phyloP scores from a whole-genome alignment of 176 grass and related monocot genomes.

The Puccinellia tenuiflora region DNA sequence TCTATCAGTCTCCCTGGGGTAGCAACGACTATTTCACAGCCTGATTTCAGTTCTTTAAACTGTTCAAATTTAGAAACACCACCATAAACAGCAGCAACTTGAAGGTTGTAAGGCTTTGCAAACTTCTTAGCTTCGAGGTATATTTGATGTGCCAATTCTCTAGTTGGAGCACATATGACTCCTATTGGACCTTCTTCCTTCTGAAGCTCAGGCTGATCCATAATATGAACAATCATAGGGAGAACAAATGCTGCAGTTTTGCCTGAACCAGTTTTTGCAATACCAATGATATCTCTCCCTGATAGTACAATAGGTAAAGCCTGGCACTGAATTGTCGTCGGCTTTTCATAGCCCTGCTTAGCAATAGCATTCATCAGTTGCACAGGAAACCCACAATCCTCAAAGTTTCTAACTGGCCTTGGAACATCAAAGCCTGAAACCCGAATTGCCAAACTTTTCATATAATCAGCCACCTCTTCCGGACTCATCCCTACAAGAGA shows the following conservation, averaged over 20 bases:
- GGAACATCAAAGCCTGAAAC: slow-evolving; percentile 91
- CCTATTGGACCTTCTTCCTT: slow-evolving; percentile 99
- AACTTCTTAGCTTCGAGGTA: slow-evolving; percentile 97
- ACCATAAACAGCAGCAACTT: slow-evolving; percentile 92
- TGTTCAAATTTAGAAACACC: slow-evolving; percentile 95
- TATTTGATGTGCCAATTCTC: slow-evolving; percentile 98
- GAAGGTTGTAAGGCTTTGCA: slow-evolving; percentile 90
- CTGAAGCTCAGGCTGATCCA: slow-evolving; percentile 96
- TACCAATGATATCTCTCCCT: slow-evolving; percentile 95
- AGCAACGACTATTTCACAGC: slow-evolving; percentile 88
- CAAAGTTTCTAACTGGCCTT: slow-evolving; percentile 79
- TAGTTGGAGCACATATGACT: slow-evolving; percentile 92
- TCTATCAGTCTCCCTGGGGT: slow-evolving; percentile 97
- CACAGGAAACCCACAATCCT: slow-evolving; percentile 77
- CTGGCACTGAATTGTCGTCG: slow-evolving; percentile 94
- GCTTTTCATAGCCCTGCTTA: slow-evolving; percentile 95
- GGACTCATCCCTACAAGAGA: slow-evolving; percentile 71
- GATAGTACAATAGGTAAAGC: slow-evolving; percentile 88
- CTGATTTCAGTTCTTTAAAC: slow-evolving; percentile 96
- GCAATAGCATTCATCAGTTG: slow-evolving; percentile 84
- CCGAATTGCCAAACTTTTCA: slow-evolving; percentile 83
- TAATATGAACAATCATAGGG: slow-evolving; percentile 98
- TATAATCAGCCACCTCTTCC: slow-evolving; percentile 70
- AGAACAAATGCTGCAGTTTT: slow-evolving; percentile 99
- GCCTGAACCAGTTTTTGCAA: slow-evolving; percentile 99